These are phyloP conservation scores for Epichloe typhina DNA, from an alignment of 2,329 filamentous ascomycete species.

Conservation along the genomic window DNA sequence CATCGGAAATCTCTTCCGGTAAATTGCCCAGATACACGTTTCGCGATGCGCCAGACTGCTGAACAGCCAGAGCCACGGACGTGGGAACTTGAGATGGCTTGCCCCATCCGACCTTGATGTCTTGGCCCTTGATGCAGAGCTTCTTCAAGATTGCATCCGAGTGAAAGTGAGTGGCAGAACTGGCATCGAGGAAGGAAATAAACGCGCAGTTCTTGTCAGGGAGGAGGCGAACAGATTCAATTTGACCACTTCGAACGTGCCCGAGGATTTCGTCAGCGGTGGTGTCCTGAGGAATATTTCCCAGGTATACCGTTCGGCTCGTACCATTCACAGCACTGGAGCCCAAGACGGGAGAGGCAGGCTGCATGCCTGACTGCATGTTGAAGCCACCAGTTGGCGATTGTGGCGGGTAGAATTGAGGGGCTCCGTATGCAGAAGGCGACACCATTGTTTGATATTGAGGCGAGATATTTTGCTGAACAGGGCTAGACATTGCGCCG, in stretches of 20 bases:
- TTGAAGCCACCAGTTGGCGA: slow-evolving; percentile 71
- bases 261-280: slow-evolving; percentile 91
- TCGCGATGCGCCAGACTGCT: slow-evolving; percentile 90
- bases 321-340: slow-evolving; percentile 79
- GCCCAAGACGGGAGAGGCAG: slow-evolving; percentile 63
- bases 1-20: slow-evolving; percentile 77
- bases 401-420: slow-evolving; percentile 77
- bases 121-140: slow-evolving; percentile 93
- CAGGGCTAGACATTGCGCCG: slow-evolving; percentile 57
- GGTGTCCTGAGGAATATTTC: slow-evolving; percentile 97
- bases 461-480: slow-evolving; percentile 66
- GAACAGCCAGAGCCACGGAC: slow-evolving; percentile 90
- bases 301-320: slow-evolving; percentile 91
- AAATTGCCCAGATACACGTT: slow-evolving; percentile 96
- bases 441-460: slow-evolving; percentile 81
- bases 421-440: slow-evolving; percentile 67
- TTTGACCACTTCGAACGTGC: slow-evolving; percentile 93
- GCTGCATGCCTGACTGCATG: slow-evolving; percentile 40
- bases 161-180: slow-evolving; percentile 96
- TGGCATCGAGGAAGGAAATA: slow-evolving; percentile 96
- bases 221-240: slow-evolving; percentile 93
- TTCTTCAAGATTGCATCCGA: slow-evolving; percentile 99
- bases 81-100: slow-evolving; percentile 97
- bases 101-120: slow-evolving; percentile 99
- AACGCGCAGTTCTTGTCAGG: slow-evolving; percentile 99